These are phyloP conservation scores for Trichosporon sp. DNA, from an alignment of 1,284 basidiomycete genomes.

Conservation along the genomic window DNA sequence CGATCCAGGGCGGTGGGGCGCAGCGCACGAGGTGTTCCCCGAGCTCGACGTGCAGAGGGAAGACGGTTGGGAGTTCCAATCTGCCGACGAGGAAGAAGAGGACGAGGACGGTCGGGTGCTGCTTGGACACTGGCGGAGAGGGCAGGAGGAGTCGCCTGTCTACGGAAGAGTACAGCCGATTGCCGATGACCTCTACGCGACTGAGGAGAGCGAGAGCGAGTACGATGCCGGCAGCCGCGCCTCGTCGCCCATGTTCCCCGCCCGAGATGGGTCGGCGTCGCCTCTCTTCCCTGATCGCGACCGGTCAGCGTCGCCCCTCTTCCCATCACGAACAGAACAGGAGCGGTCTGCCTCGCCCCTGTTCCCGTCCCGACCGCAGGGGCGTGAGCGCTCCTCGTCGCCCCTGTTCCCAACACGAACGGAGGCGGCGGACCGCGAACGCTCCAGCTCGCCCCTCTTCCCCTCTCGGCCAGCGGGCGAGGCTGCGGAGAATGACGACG, in stretches of 20 bases:
- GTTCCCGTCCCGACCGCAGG: conserved; percentile 9
- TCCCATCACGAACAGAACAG: not conserved
- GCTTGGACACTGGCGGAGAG: conserved; percentile 13
- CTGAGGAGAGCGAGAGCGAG: conserved; percentile 4
- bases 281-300: conserved; percentile 23
- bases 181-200: not conserved
- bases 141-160: conserved; percentile 5
- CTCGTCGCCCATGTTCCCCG: conserved; percentile 7
- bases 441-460: conserved; percentile 12
- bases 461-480: conserved; percentile 1
- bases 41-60: conserved; percentile 3
- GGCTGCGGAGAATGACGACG: not conserved
- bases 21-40: conserved; percentile 17
- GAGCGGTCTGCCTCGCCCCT: conserved; percentile 7
- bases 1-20: conserved; percentile 29
- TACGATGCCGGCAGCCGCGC: conserved; percentile 6
- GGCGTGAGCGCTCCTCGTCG: not conserved
- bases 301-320: conserved; percentile 1
- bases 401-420: conserved; percentile 9
- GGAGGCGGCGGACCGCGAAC: not conserved
- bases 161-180: not conserved
- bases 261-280: conserved; percentile 12
- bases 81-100: conserved; percentile 11
- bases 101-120: conserved; percentile 16
- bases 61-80: conserved; percentile 14